Evolutionary conservation across 768 basidiomycete genomes (phyloP).

Genomic region (Daedaleopsis nitida): DNA sequence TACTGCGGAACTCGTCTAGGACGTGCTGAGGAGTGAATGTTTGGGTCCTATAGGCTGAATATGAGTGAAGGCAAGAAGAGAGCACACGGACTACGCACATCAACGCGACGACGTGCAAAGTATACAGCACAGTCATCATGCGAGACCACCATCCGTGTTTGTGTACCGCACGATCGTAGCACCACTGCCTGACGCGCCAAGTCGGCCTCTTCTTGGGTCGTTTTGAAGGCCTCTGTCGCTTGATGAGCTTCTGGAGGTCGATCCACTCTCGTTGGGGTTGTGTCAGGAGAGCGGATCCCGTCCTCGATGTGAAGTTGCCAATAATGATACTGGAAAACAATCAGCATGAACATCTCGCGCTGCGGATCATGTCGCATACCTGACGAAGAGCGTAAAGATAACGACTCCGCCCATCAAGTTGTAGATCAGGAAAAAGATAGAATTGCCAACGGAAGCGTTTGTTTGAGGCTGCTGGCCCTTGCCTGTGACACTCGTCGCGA

Average conservation of each 20-base stretch:
- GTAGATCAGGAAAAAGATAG: slow-evolving; percentile 89
- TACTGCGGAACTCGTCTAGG: slow-evolving; percentile 63
- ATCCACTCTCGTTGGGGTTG: slow-evolving; percentile 92
- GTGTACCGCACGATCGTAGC: slow-evolving; percentile 85
- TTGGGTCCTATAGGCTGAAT: slow-evolving; percentile 63
- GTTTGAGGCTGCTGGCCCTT: slow-evolving; percentile 65
- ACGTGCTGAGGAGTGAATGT: slow-evolving; percentile 58
- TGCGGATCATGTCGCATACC: slow-evolving; percentile 48
- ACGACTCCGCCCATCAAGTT: slow-evolving; percentile 90
- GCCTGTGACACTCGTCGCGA: slow-evolving; percentile 78
- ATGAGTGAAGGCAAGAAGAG: not conserved
- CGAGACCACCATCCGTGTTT: slow-evolving; percentile 95
- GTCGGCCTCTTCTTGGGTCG: slow-evolving; percentile 67
- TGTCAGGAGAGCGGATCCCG: slow-evolving; percentile 85
- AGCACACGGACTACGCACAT: slow-evolving; percentile 53
- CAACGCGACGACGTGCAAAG: slow-evolving; percentile 79
- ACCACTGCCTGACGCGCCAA: slow-evolving; percentile 70
- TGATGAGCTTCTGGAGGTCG: slow-evolving; percentile 86
- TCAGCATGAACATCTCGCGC: slow-evolving; percentile 5
- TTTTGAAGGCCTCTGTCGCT: slow-evolving; percentile 83
- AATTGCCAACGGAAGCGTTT: slow-evolving; percentile 79
- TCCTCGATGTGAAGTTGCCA: slow-evolving; percentile 85
- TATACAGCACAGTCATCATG: slow-evolving; percentile 74
- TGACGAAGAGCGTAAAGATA: slow-evolving; percentile 88
- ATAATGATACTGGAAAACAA: slow-evolving; percentile 80